A percentile compares a stretch with the other conserved stretches of the same genome.
Evolutionary conservation across 257 asterid genomes (phyloP).

Genomic region (Prunella vulgaris): DNA sequence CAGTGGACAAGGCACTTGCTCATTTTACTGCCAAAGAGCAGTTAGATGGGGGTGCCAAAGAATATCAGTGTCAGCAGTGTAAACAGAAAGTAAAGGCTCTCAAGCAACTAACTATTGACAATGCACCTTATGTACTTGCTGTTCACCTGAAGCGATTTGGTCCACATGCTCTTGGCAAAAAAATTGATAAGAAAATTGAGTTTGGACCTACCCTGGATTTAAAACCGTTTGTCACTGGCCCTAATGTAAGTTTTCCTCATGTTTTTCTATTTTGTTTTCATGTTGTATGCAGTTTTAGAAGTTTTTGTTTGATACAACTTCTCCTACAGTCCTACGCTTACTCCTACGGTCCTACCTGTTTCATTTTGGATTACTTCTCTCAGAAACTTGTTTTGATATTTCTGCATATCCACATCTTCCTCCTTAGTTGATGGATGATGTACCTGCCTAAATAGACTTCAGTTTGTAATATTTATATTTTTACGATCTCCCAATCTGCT

Average conservation of each 20-base stretch:
- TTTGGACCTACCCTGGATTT: conserved; percentile 75
- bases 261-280: neutral
- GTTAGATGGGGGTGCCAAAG: conserved; percentile 88
- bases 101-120: conserved; percentile 77
- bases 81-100: conserved; percentile 89
- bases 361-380: neutral
- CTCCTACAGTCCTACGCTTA: neutral
- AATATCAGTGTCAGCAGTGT: conserved; percentile 92
- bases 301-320: neutral
- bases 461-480: neutral
- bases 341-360: neutral
- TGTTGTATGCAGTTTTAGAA: neutral
- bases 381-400: neutral
- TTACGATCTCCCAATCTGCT: neutral
- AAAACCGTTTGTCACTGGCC: conserved; percentile 77
- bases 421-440: neutral
- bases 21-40: conserved; percentile 86
- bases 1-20: conserved; percentile 66
- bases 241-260: conserved; percentile 55
- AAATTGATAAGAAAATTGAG: conserved; percentile 58
- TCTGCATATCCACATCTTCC: neutral
- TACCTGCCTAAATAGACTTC: neutral
- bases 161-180: conserved; percentile 56
- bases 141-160: conserved; percentile 90
- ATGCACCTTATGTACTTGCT: conserved; percentile 88